These are phyloP conservation scores for Yamadazyma ubonensis DNA, from an alignment of 805 yeast genomes.

Conservation along the genomic window DNA sequence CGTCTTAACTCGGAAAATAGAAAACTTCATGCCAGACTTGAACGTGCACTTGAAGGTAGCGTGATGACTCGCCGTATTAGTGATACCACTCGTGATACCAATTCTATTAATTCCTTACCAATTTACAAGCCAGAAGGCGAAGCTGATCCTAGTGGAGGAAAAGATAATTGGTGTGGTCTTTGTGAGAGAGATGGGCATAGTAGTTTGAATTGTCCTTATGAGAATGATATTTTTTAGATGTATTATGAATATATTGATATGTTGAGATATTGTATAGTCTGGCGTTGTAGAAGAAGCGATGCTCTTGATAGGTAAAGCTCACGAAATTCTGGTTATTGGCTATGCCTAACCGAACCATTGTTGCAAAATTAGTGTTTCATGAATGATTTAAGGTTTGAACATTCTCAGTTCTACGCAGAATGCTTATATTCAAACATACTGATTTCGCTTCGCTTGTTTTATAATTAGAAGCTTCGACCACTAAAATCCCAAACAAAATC, in stretches of 20 bases:
- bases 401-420: too few relatives aligned
- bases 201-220: slow-evolving; percentile 85
- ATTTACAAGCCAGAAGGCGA: slow-evolving; percentile 49
- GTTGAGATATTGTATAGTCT: neutral
- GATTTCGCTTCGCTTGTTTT: too few relatives aligned
- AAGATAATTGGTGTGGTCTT: slow-evolving; percentile 84
- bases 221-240: slow-evolving; percentile 51
- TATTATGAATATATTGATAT: neutral
- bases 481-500: too few relatives aligned
- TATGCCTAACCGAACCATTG: too few relatives aligned
- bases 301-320: too few relatives aligned
- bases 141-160: slow-evolving; percentile 70
- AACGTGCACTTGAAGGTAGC: slow-evolving; percentile 16
- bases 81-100: slow-evolving; percentile 11
- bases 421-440: too few relatives aligned
- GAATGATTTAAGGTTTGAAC: too few relatives aligned
- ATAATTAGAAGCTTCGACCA: too few relatives aligned
- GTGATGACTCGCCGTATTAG: slow-evolving; percentile 8
- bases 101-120: slow-evolving; percentile 28
- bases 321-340: too few relatives aligned
- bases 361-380: too few relatives aligned
- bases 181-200: slow-evolving; percentile 92
- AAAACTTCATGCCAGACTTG: slow-evolving; percentile 24
- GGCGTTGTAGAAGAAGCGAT: too few relatives aligned
- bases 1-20: slow-evolving; percentile 20